phyloP scores from a whole-genome alignment of 1,139 yeast genomes.

The Taiozyma sp. region DNA sequence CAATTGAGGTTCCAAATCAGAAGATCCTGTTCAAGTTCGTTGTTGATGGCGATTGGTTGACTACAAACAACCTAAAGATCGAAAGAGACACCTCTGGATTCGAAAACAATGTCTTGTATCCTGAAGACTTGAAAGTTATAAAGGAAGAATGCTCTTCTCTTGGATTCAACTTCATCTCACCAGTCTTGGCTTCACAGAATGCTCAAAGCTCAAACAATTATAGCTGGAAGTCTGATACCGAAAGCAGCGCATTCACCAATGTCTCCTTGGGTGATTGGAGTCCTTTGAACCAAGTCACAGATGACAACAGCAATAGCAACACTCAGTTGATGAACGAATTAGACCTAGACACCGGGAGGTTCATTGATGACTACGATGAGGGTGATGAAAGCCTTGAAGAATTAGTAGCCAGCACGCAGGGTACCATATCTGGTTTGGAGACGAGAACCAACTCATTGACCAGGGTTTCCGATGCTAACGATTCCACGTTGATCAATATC shows the following conservation, averaged over 20 bases:
- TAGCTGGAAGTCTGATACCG: conserved; percentile 16
- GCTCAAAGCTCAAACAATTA: conserved; percentile 1
- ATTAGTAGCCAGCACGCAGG: conserved; percentile 21
- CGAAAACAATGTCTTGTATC: conserved; percentile 47
- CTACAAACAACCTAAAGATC: conserved; percentile 35
- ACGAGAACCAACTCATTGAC: not conserved
- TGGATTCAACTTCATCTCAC: not conserved
- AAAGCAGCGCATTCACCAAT: conserved; percentile 19
- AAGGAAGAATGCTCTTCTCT: not conserved
- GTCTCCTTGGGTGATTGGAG: conserved; percentile 13
- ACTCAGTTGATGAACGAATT: conserved; percentile 1
- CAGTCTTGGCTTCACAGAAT: not conserved
- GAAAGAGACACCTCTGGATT: conserved; percentile 42
- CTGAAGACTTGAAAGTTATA: conserved; percentile 32
- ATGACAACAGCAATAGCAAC: conserved; percentile 1
- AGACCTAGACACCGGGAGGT: not conserved
- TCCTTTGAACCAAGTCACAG: conserved; percentile 4
- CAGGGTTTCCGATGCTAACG: not conserved
- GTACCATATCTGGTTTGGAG: conserved; percentile 13
- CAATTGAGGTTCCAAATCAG: conserved; percentile 32
- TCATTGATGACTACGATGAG: conserved; percentile 11
- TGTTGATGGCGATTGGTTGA: conserved; percentile 63
- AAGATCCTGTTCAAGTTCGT: conserved; percentile 54
- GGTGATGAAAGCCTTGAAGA: conserved; percentile 11
- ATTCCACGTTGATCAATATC: conserved; percentile 6